A percentile compares a stretch with the other conserved stretches of the same genome.
These are phyloP conservation scores for Sanghuangporus baumii DNA, from an alignment of 1,284 basidiomycete species.

Conservation along the genomic window DNA sequence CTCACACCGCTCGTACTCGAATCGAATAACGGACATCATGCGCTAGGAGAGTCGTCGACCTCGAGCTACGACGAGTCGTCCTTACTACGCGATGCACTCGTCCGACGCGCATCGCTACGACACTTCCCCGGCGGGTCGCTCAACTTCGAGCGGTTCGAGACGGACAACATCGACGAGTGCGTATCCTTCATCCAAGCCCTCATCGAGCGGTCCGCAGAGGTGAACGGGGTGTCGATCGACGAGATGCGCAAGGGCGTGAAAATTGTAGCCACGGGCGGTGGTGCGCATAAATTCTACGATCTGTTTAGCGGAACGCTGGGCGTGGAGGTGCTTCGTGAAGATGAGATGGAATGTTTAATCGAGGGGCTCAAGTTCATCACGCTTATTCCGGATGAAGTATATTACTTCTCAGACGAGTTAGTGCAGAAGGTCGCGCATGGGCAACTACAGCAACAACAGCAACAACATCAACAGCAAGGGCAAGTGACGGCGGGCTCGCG, in stretches of 20 bases:
- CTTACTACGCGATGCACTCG: conserved; percentile 55
- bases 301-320: conserved; percentile 71
- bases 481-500: conserved; percentile 7
- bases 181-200: conserved; percentile 86
- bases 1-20: conserved; percentile 79
- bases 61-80: conserved; percentile 3
- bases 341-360: conserved; percentile 99
- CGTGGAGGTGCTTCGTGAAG: conserved; percentile 86
- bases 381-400: conserved; percentile 95
- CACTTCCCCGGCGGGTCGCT: conserved; percentile 94
- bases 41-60: neutral
- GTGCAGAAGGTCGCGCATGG: conserved; percentile 84
- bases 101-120: conserved; percentile 65
- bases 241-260: conserved; percentile 93
- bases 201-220: conserved; percentile 79
- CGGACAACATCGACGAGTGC: conserved; percentile 81
- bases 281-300: conserved; percentile 92
- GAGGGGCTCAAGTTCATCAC: conserved; percentile 96
- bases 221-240: conserved; percentile 85
- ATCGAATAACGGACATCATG: conserved; percentile 27
- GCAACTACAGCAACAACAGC: conserved; percentile 4
- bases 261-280: conserved; percentile 97
- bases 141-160: conserved; percentile 98
- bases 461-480: conserved; percentile 9
- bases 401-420: conserved; percentile 97